Conservation (phyloP, 345 rosid genomes). For the Populus alba region DNA sequence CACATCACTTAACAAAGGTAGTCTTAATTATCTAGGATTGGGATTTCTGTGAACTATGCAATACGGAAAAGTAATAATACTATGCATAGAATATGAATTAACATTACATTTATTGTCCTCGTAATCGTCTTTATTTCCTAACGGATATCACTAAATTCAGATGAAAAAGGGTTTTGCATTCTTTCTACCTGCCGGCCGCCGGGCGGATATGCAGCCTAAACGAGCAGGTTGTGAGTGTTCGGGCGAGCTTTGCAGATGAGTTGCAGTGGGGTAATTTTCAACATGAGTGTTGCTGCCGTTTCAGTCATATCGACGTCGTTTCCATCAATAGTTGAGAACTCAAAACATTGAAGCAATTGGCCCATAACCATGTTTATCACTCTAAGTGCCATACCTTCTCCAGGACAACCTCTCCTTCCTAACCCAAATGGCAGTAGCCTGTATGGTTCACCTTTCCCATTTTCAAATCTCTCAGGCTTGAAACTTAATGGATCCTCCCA, state of each 20-base stretch:
- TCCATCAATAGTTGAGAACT: conserved; percentile 18
- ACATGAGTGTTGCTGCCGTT: neutral
- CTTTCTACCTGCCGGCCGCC: neutral
- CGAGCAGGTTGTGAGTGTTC: neutral
- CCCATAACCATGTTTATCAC: conserved; percentile 17
- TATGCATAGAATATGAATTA: neutral
- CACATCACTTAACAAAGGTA: too few relatives aligned
- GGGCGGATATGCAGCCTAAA: neutral
- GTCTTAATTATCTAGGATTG: too few relatives aligned
- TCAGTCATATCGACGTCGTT: conserved; percentile 28
- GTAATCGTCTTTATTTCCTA: neutral
- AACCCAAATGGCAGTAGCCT: conserved; percentile 25
- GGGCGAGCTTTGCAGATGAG: conserved; percentile 5
- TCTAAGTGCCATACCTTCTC: conserved; percentile 20
- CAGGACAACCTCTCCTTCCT: conserved; percentile 36
- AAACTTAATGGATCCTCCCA: conserved; percentile 20
- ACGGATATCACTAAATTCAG: neutral
- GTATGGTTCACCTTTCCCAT: neutral
- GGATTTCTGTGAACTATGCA: neutral
- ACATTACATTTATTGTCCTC: neutral
- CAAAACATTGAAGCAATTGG: conserved; percentile 29
- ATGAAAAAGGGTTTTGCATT: neutral
- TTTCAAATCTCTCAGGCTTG: conserved; percentile 15
- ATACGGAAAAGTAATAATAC: neutral
- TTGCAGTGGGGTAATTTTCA: conserved; percentile 8